Evolutionary conservation across 805 yeast species (phyloP).

Genomic region (Monosporozyma unispora): DNA sequence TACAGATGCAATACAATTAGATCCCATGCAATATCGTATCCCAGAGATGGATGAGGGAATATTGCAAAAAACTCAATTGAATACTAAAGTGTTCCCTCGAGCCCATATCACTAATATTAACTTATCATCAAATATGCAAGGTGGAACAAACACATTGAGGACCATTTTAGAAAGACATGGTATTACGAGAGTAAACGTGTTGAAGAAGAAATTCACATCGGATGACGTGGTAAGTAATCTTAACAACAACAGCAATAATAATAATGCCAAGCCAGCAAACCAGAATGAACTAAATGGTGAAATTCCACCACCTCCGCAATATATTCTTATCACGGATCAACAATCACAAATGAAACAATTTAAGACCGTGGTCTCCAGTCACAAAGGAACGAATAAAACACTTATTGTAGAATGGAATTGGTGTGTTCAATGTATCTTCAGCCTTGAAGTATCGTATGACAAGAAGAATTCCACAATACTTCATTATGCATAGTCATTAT

Average conservation of each 20-base stretch:
- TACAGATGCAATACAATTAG: constrained; percentile 8
- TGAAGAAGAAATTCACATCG: constrained; percentile 12
- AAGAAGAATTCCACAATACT: not conserved
- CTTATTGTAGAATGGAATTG: constrained; percentile 30
- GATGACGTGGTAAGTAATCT: constrained; percentile 10
- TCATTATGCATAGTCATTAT: not conserved
- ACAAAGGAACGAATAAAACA: constrained; percentile 1
- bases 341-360: constrained; percentile 25
- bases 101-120: constrained; percentile 16
- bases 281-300: too few species aligned
- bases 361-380: constrained; percentile 10
- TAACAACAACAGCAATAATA: not conserved
- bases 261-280: too few species aligned
- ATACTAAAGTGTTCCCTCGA: constrained; percentile 20
- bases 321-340: constrained; percentile 22
- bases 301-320: constrained; percentile 13
- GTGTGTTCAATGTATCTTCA: constrained; percentile 25
- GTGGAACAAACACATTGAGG: constrained; percentile 20
- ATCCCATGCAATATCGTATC: constrained; percentile 24
- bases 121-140: constrained; percentile 21
- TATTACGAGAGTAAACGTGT: constrained; percentile 13
- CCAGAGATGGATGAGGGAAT: constrained; percentile 27
- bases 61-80: constrained; percentile 10
- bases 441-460: constrained; percentile 10
- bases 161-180: constrained; percentile 25